Evolutionary conservation across 352 stramenopile species (phyloP), one percentile per base, ranked within the genome.

Genomic region (Pythium myriotylum): DNA sequence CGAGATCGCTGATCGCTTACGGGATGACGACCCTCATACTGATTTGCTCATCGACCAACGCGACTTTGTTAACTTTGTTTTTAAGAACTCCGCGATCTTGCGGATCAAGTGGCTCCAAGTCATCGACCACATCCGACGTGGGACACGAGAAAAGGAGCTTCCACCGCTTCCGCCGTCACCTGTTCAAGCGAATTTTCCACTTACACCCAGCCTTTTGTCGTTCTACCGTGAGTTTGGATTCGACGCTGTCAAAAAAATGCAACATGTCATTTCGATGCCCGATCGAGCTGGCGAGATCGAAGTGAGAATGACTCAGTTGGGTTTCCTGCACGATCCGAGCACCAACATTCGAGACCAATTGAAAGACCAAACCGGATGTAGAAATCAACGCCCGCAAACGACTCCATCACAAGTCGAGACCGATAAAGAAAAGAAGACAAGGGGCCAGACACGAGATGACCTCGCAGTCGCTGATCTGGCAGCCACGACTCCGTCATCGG

Each of bases 31-130:
- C 33, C 61, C 26, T 29, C 51, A 29, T 16, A 53, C 32, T 17
- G 75, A 90, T 50, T 52, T 90, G 22, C 55, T 90, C 3, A 54
- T 61, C 1, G 74, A 88, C 26, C 64, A 82, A 5, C 42, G 63
- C 8, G 56, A 74, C 16, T 88, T 88, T 29, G 81, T 88, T 7
- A 59, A 90, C 43, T 90, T 90, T 42, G 74, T 80, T 17, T 88
- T 88, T 29, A 59, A 61, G 10, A 90, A 90, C 41, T 76, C 76
- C 1, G 64, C 59, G 0, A 5, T 88, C 35, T 55, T 90, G 14
- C 65, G 62, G 4, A 51, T 67, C 0, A 77, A 78, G 12, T 90
- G 81, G 81, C 64, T 86, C 0, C 60, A 86, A 58, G 76, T 82
- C 2, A 57, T 90, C 16, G 79, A 77, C 20, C 52, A 70, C 6